Conservation (phyloP, 371 early-diverging fungal genomes). For the Mucor plumbeus region DNA sequence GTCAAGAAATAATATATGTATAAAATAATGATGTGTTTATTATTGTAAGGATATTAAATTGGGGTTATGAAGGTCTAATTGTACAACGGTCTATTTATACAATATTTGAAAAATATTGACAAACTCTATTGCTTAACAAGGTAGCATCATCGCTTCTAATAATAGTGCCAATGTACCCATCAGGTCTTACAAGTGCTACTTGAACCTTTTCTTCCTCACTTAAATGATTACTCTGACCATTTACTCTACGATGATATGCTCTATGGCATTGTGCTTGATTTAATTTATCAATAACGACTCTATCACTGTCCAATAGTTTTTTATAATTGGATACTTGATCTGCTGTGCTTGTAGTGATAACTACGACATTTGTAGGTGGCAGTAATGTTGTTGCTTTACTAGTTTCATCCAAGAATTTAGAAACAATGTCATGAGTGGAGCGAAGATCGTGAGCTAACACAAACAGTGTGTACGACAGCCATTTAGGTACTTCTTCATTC, state of each 20-base stretch:
- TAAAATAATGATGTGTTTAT: too few relatives aligned
- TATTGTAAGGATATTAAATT: slow-evolving; percentile 1
- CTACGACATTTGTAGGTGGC: slow-evolving; percentile 19
- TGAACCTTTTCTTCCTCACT: slow-evolving; percentile 18
- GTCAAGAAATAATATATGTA: too few relatives aligned
- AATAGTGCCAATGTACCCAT: slow-evolving; percentile 48
- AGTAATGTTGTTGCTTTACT: slow-evolving; percentile 6
- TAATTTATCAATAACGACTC: slow-evolving; percentile 44
- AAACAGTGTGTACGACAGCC: slow-evolving; percentile 41
- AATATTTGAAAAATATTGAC: slow-evolving; percentile 23
- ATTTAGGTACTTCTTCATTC: slow-evolving; percentile 16
- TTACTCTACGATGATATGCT: slow-evolving; percentile 26
- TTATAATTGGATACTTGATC: slow-evolving; percentile 29
- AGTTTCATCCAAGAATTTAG: slow-evolving; percentile 24
- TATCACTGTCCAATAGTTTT: slow-evolving; percentile 20
- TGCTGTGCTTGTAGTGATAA: slow-evolving; percentile 43
- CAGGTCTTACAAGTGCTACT: slow-evolving; percentile 40
- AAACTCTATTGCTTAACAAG: slow-evolving; percentile 17
- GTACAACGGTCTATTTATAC: not conserved
- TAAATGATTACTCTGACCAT: not conserved
- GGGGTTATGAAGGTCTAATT: not conserved
- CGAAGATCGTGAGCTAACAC: slow-evolving; percentile 41
- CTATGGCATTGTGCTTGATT: slow-evolving; percentile 51
- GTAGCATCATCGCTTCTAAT: slow-evolving; percentile 21
- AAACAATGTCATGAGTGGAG: slow-evolving; percentile 16